Base-by-base conservation (phyloP, 805 yeast species). In the Schwanniomyces vanrijiae region DNA sequence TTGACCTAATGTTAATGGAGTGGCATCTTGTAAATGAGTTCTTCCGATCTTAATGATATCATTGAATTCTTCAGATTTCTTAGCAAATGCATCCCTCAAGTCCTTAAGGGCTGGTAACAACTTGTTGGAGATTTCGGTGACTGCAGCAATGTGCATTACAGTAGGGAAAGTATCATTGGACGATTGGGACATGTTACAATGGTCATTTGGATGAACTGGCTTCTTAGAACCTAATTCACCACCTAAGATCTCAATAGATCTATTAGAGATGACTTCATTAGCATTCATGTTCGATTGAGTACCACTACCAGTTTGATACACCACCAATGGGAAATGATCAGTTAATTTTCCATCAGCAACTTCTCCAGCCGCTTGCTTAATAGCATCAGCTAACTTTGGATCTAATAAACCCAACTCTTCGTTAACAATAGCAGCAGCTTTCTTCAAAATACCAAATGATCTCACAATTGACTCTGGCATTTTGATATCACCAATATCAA, bases 251-350 rank as follows among this genome's bases (percentile, higher is more conserved):
- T 94, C 98, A 69, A 94, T 94, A 59, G 99, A 98, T 64, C 99
- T 85, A 82, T 94, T 94, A 47, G 97, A 89, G 63, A 94, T 94
- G 58, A 94, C 99, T 77, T 94, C 99, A 71, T 94, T 94, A 65
- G 98, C 96, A 71, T 94, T 92, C 98, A 94, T 94, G 79, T 94
- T 94, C 53, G 96, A 86, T 75, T 94, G 99, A 48, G 99, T 94
- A 68, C 99, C 99, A 26, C 96, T 88, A 50, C 99, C 99, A 50
- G 99, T 94, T 77, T 94, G 99, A 87, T 90, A 94, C 31, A 94
- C 97, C 48, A 94, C 99, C 68, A 94, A 64, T n/a, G 73, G 73
- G 60, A 68, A 68, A 49, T 68, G 72, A 45, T 60, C 70, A 46
- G 61, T 63, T 56, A 66, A 61, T 51, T 68, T 67, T 22, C 73